Conservation (phyloP, 2,329 filamentous ascomycete species). For the Penicillium decumbens region DNA sequence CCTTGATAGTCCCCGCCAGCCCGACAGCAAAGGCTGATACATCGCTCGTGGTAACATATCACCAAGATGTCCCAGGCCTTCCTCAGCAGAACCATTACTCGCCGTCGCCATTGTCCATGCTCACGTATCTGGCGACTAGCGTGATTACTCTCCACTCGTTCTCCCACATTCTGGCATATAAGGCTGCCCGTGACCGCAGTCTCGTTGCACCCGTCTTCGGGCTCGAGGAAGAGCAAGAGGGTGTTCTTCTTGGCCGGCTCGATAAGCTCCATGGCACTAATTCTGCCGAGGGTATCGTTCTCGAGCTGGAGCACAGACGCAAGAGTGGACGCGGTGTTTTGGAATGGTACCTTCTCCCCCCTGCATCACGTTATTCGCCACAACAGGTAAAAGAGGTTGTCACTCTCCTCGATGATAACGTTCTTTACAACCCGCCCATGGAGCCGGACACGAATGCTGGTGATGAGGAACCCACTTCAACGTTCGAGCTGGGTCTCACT, state of each 20-base stretch:
- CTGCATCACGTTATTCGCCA: constrained; percentile 42
- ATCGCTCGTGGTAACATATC: constrained; percentile 75
- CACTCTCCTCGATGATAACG: constrained; percentile 70
- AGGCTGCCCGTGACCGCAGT: constrained; percentile 71
- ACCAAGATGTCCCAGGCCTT: constrained; percentile 67
- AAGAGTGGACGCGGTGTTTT: constrained; percentile 73
- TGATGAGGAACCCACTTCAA: constrained; percentile 62
- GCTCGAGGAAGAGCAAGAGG: constrained; percentile 70
- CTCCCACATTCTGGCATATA: constrained; percentile 66
- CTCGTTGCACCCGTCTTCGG: constrained; percentile 73
- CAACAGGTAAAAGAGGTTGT: constrained; percentile 50
- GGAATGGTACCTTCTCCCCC: constrained; percentile 61
- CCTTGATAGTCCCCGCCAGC: constrained; percentile 56
- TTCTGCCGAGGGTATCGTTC: constrained; percentile 58
- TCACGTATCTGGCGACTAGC: constrained; percentile 84
- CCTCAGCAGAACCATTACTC: constrained; percentile 41
- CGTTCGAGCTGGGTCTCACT: constrained; percentile 81
- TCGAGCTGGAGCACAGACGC: constrained; percentile 81
- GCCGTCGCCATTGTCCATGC: constrained; percentile 65
- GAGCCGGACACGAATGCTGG: constrained; percentile 39
- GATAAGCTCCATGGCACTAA: constrained; percentile 32
- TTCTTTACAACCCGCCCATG: constrained; percentile 56
- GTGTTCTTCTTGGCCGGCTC: constrained; percentile 64
- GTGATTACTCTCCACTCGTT: constrained; percentile 71
- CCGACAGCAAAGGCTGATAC: constrained; percentile 40